phyloP scores from a whole-genome alignment of 495 filamentous ascomycete species.

The Xanthoparmelia taractica region DNA sequence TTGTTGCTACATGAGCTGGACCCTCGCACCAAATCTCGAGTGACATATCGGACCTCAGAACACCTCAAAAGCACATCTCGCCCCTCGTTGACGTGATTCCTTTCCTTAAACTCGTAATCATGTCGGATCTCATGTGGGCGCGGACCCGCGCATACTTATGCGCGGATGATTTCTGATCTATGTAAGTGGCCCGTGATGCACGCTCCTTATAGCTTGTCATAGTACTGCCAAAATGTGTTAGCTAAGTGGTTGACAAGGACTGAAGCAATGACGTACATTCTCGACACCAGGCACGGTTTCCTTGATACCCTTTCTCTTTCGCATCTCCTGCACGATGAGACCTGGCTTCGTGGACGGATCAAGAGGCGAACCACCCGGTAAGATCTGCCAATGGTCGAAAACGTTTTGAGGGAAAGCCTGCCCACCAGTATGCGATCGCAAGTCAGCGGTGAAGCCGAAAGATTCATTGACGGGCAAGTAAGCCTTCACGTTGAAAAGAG shows the following conservation, averaged over 20 bases:
- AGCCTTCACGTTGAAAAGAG: constrained; percentile 99
- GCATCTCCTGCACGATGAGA: constrained; percentile 75
- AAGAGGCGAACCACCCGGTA: constrained; percentile 89
- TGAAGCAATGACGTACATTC: constrained; percentile 70
- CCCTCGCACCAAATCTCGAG: constrained; percentile 10
- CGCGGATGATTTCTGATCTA: constrained; percentile 14
- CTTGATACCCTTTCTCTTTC: constrained; percentile 99
- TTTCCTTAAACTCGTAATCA: neutral
- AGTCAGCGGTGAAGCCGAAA: constrained; percentile 98
- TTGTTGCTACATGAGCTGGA: constrained; percentile 10
- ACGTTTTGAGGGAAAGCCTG: constrained; percentile 98
- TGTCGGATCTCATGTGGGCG: constrained; percentile 4
- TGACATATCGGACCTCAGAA: constrained; percentile 1
- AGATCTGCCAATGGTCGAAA: constrained; percentile 96
- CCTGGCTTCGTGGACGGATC: constrained; percentile 81
- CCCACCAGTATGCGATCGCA: constrained; percentile 84
- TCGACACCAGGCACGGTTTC: constrained; percentile 77
- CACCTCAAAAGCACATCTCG: neutral
- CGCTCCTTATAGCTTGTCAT: constrained; percentile 85
- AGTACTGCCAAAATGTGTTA: constrained; percentile 69
- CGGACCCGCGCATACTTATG: constrained; percentile 8
- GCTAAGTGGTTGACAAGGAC: constrained; percentile 26
- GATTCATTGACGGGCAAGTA: constrained; percentile 99
- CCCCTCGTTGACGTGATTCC: neutral
- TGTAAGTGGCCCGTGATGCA: neutral